phyloP scores from a whole-genome alignment of 805 yeast genomes.

The Hanseniaspora lachancei region DNA sequence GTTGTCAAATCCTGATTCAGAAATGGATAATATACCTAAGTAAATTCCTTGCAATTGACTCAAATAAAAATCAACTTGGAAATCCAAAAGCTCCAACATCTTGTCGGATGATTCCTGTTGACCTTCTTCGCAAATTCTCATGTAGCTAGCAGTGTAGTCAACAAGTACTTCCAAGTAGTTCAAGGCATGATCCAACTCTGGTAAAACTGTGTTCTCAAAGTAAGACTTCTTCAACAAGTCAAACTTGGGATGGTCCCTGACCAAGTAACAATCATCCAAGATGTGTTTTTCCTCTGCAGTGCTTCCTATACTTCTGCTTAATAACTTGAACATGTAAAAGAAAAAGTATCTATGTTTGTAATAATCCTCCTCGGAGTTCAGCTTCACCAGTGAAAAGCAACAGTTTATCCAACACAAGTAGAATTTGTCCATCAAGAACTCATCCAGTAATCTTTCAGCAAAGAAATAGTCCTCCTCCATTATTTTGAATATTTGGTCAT shows the following conservation, averaged over 20 bases:
- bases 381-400: constrained; percentile 5
- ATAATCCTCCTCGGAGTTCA: neutral
- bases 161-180: constrained; percentile 4
- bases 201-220: constrained; percentile 9
- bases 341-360: constrained; percentile 9
- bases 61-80: constrained; percentile 6
- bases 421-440: constrained; percentile 8
- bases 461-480: constrained; percentile 10
- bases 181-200: constrained; percentile 6
- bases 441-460: constrained; percentile 11
- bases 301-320: constrained; percentile 7
- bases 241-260: neutral
- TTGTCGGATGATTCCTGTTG: neutral
- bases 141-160: neutral
- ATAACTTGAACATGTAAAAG: constrained; percentile 5
- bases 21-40: neutral
- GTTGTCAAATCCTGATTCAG: constrained; percentile 8
- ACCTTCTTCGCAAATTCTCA: neutral
- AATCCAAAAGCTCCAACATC: neutral
- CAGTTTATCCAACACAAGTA: constrained; percentile 13
- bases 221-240: constrained; percentile 1
- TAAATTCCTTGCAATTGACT: constrained; percentile 9
- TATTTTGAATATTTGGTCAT: neutral
- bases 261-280: constrained; percentile 2
- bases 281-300: neutral